Evolutionary conservation across 495 filamentous ascomycete genomes (phyloP).

Genomic region (Neurospora sp.): DNA sequence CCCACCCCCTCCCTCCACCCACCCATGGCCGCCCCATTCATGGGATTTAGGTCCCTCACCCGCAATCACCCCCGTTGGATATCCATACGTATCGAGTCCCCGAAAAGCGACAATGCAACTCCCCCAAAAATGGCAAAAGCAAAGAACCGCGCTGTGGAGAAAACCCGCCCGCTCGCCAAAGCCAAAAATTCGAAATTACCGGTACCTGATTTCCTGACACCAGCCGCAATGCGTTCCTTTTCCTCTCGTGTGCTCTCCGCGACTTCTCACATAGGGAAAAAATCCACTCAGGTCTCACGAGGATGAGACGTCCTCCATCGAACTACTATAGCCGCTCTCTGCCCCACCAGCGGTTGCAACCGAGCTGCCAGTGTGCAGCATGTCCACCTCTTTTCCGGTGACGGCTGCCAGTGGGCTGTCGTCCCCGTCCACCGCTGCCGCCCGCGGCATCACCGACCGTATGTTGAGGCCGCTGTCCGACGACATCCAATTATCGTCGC

Average conservation of each 20-base stretch:
- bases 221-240: neutral
- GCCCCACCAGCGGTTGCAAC: slow-evolving; percentile 35
- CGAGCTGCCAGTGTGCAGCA: slow-evolving; percentile 28
- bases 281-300: neutral
- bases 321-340: slow-evolving; percentile 31
- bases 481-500: slow-evolving; percentile 2
- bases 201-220: neutral
- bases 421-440: neutral
- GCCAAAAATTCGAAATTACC: neutral
- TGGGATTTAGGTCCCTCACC: neutral
- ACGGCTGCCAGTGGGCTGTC: neutral
- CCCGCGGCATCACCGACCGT: neutral
- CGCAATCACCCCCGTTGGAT: neutral
- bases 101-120: neutral
- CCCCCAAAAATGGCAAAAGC: neutral
- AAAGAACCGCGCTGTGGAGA: neutral
- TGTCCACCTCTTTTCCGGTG: slow-evolving; percentile 3
- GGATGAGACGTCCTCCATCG: slow-evolving; percentile 21
- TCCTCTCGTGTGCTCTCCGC: neutral
- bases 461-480: neutral
- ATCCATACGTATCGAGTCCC: neutral
- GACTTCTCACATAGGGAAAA: neutral
- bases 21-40: neutral
- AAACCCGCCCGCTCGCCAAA: neutral
- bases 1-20: neutral